A percentile compares a stretch with the other conserved stretches of the same genome.
Evolutionary conservation across 768 basidiomycete genomes (phyloP).

Genomic region (Agrocybe praecox): DNA sequence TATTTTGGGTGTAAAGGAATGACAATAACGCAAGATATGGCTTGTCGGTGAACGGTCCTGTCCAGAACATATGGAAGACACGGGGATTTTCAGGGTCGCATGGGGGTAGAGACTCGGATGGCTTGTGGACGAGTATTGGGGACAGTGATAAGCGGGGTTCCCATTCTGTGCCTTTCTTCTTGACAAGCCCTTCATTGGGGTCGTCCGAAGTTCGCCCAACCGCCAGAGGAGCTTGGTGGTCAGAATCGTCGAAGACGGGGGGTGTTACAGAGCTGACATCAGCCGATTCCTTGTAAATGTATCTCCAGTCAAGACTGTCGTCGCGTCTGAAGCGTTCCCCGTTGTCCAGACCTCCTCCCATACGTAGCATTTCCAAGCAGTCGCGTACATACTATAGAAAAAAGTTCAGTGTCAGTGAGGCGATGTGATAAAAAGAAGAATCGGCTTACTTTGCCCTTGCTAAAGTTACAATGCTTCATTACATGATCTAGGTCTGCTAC

Average conservation of each 20-base stretch:
- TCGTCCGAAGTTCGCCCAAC: conserved; percentile 32
- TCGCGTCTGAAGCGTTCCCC: conserved; percentile 73
- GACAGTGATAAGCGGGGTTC: conserved; percentile 57
- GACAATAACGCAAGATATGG: conserved; percentile 92
- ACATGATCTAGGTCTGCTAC: conserved; percentile 89
- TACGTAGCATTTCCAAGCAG: conserved; percentile 86
- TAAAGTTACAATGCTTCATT: conserved; percentile 86
- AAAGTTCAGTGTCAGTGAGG: background rate
- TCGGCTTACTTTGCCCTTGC: conserved; percentile 58
- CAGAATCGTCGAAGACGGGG: conserved; percentile 10
- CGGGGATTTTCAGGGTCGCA: conserved; percentile 82
- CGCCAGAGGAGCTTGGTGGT: conserved; percentile 17
- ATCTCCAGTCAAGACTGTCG: conserved; percentile 74
- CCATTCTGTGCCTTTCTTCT: conserved; percentile 61
- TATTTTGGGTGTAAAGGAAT: conserved; percentile 92
- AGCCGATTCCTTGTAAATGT: conserved; percentile 70
- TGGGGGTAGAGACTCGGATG: conserved; percentile 42
- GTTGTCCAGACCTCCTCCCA: conserved; percentile 85
- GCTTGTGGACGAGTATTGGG: conserved; percentile 44
- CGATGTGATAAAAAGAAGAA: background rate
- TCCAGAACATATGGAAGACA: conserved; percentile 96
- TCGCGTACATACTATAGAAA: conserved; percentile 84
- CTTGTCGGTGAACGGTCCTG: conserved; percentile 95
- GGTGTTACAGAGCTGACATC: conserved; percentile 29
- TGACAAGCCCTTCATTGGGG: conserved; percentile 55